Percentiles rank a stretch among this genome's conserved stretches.
Evolutionary conservation across 129 eudicot species (phyloP).

Genomic region (Heracleum sosnowskyi): DNA sequence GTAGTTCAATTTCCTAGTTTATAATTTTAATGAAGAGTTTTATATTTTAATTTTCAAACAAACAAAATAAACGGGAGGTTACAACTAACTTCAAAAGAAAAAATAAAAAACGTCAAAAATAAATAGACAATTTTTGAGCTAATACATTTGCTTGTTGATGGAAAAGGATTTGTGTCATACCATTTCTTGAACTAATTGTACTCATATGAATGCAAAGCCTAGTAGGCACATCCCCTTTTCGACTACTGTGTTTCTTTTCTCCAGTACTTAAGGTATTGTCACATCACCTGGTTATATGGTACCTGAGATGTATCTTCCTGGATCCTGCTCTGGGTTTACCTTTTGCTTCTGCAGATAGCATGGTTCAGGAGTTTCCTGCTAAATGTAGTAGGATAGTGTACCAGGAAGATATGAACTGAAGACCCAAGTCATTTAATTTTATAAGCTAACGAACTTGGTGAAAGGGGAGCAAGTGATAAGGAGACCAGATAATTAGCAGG

Average conservation of each 20-base stretch:
- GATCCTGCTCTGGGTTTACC: conserved; percentile 30
- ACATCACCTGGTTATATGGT: conserved; percentile 37
- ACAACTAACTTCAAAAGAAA: too few species aligned
- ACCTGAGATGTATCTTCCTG: conserved; percentile 25
- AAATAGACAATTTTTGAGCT: too few species aligned
- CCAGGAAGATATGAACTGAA: not conserved
- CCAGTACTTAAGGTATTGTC: conserved; percentile 45
- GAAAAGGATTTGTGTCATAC: too few species aligned
- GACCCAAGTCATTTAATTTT: not conserved
- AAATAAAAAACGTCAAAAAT: too few species aligned
- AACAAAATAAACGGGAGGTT: too few species aligned
- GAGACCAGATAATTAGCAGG: not conserved
- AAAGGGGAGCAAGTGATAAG: not conserved
- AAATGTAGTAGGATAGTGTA: not conserved
- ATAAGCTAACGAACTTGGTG: not conserved
- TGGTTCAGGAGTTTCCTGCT: not conserved
- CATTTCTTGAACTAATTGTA: too few species aligned
- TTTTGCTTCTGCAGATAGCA: conserved; percentile 55
- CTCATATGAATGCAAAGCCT: too few species aligned
- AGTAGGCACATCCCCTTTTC: too few species aligned
- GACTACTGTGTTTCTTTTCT: conserved; percentile 46
- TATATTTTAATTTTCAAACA: too few species aligned
- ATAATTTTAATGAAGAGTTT: too few species aligned
- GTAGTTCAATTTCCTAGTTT: too few species aligned
- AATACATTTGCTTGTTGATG: too few species aligned